These are phyloP conservation scores for Cyberlindnera misumaiensis DNA, from an alignment of 805 yeast species.

Conservation along the genomic window DNA sequence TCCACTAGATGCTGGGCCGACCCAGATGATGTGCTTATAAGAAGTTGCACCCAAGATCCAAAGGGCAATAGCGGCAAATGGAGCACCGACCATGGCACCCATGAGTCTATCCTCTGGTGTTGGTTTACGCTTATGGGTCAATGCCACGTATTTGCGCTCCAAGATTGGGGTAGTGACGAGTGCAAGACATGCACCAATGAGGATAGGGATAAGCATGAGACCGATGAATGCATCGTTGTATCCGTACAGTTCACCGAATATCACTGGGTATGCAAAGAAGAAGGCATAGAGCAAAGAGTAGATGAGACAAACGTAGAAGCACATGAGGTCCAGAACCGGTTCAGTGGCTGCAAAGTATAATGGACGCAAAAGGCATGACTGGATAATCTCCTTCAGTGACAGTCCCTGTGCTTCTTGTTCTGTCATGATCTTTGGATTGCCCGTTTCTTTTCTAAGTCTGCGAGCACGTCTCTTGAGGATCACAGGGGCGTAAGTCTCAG, in stretches of 20 bases:
- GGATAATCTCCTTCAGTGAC: constrained; percentile 58
- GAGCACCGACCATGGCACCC: constrained; percentile 80
- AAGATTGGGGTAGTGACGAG: constrained; percentile 66
- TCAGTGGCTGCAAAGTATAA: constrained; percentile 70
- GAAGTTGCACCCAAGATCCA: constrained; percentile 81
- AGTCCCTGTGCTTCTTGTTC: constrained; percentile 85
- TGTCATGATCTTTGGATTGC: constrained; percentile 80
- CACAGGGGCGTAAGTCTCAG: constrained; percentile 90
- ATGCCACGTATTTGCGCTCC: constrained; percentile 52
- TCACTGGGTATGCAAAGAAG: constrained; percentile 92
- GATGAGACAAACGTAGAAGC: constrained; percentile 81
- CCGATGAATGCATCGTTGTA: constrained; percentile 76
- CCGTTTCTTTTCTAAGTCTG: constrained; percentile 68
- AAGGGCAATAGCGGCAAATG: constrained; percentile 73
- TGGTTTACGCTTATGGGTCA: constrained; percentile 50
- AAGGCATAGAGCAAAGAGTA: constrained; percentile 89
- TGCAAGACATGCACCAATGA: constrained; percentile 79
- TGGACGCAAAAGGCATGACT: constrained; percentile 74
- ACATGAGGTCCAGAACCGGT: constrained; percentile 79
- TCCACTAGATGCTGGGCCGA: constrained; percentile 75
- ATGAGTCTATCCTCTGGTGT: constrained; percentile 74
- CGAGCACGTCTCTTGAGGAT: constrained; percentile 62
- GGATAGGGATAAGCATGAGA: constrained; percentile 81
- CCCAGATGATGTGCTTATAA: constrained; percentile 65
- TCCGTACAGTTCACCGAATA: constrained; percentile 70